Evolutionary conservation across 208 protist species (phyloP), one percentile per base, ranked within the genome.

Genomic region (Trypanosoma platydactyli): DNA sequence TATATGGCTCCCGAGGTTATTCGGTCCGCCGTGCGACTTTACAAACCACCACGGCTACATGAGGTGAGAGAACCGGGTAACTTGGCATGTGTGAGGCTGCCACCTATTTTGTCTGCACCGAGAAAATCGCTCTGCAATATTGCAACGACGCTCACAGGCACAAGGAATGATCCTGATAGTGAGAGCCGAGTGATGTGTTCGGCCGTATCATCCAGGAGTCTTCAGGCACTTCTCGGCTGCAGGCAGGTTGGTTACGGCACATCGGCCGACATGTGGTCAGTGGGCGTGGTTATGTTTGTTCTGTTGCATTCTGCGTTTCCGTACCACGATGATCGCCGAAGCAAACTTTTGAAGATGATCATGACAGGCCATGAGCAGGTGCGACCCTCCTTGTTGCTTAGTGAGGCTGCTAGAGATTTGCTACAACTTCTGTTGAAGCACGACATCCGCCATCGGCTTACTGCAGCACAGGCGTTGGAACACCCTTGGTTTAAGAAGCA

Each of bases 1-100:
- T 81, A 81, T 50, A 70, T 81, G 35, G 68, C 76, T 3, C 76
- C 76, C 12, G 76, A 81, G 56, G 70, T 81, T 0, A 54, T 81
- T 44, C 38, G 71, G 24, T 30, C 53, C 22, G 53, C 65, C 4
- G 33, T 58, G 5, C 49, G 55, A 4, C 15, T 35, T 30, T 24
- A 33, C 11, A 44, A 51, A 1, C 6, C 6, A 22, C n/a, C 27
- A n/a, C 48, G 29, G 24, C 13, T 5, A 41, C 29, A 4, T 24
- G 56, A 46, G 5, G 5, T 12, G 44, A 57, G 41, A 0, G 33
- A 27, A 24, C 15, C 2, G 20, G 33, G 0, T 2, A 22, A 40
- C 9, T 16, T 15, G 45, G 56, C 46, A 5, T 16, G 20, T 57
- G 56, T 56, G 11, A 42, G 20, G 22, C 61, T 67, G 9, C 61